phyloP scores from a whole-genome alignment of 1,284 basidiomycete genomes.

The Xerocomus nothofagi region DNA sequence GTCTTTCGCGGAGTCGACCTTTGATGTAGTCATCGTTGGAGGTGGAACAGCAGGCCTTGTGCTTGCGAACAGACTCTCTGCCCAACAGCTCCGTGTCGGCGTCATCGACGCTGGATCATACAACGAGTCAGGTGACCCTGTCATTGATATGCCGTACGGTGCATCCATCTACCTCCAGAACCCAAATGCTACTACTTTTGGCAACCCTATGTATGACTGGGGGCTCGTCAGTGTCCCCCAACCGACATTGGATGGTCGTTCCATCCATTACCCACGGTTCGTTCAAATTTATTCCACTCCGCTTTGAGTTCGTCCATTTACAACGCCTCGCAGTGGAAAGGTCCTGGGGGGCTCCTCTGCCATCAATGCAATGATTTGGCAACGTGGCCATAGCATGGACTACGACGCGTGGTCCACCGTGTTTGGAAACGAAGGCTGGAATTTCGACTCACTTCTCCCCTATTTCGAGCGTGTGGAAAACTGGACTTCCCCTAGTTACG shows the following conservation, averaged over 20 bases:
- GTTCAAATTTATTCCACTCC: not conserved
- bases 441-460: constrained; percentile 1
- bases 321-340: not conserved
- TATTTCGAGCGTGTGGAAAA: constrained; percentile 4
- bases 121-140: not conserved
- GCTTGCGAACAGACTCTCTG: constrained; percentile 2
- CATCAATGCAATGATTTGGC: not conserved
- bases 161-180: constrained; percentile 2
- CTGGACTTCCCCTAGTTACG: constrained; percentile 1
- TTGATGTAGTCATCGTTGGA: not conserved
- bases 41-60: constrained; percentile 6
- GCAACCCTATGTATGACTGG: constrained; percentile 5
- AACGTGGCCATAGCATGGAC: constrained; percentile 1
- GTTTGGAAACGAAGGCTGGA: constrained; percentile 5
- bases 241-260: not conserved
- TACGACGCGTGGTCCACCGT: constrained; percentile 1
- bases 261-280: constrained; percentile 1
- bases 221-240: constrained; percentile 1
- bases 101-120: constrained; percentile 4
- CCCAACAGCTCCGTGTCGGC: not conserved
- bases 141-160: not conserved
- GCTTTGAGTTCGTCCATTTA: not conserved
- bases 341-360: constrained; percentile 7
- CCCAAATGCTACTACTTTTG: not conserved
- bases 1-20: constrained; percentile 2